Percentiles rank a stretch among this genome's conserved stretches.
Evolutionary conservation across 352 stramenopile species (phyloP).

Genomic region (Pythium diclinum): DNA sequence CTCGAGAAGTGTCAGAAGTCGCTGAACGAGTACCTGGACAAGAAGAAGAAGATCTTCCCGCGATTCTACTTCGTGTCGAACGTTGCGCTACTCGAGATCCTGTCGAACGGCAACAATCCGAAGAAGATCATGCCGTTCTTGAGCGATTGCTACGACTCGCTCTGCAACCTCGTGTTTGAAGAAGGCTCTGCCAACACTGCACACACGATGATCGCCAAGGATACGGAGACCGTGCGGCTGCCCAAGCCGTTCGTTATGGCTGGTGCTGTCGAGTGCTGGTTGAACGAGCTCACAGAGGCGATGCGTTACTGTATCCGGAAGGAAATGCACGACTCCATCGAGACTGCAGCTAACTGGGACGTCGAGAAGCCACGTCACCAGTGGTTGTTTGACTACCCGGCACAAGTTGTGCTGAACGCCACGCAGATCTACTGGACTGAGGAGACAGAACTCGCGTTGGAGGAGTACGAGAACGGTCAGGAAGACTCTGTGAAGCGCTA

Average conservation of each 20-base stretch:
- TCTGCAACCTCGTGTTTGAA: conserved; percentile 85
- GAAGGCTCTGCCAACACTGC: conserved; percentile 76
- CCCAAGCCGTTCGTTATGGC: conserved; percentile 82
- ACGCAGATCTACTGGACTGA: conserved; percentile 96
- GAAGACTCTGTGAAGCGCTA: conserved; percentile 88
- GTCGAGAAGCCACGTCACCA: conserved; percentile 95
- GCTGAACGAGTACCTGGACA: conserved; percentile 88
- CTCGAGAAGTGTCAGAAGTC: conserved; percentile 88
- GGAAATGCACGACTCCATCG: conserved; percentile 86
- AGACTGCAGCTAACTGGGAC: conserved; percentile 90
- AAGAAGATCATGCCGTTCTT: conserved; percentile 98
- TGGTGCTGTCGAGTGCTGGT: conserved; percentile 81
- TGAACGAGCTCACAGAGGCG: conserved; percentile 84
- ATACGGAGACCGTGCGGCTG: conserved; percentile 59
- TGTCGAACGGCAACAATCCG: conserved; percentile 92
- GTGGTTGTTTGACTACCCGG: conserved; percentile 97
- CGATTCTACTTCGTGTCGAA: conserved; percentile 90
- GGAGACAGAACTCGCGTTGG: conserved; percentile 91
- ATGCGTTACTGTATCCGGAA: conserved; percentile 84
- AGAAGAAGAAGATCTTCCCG: conserved; percentile 92
- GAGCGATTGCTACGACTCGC: conserved; percentile 96
- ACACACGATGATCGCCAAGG: conserved; percentile 85
- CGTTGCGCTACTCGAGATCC: conserved; percentile 80
- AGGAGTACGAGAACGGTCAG: conserved; percentile 87
- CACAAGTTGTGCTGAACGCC: conserved; percentile 84